Conservation (phyloP, 371 early-diverging fungal genomes). For the Mucor saturninus region DNA sequence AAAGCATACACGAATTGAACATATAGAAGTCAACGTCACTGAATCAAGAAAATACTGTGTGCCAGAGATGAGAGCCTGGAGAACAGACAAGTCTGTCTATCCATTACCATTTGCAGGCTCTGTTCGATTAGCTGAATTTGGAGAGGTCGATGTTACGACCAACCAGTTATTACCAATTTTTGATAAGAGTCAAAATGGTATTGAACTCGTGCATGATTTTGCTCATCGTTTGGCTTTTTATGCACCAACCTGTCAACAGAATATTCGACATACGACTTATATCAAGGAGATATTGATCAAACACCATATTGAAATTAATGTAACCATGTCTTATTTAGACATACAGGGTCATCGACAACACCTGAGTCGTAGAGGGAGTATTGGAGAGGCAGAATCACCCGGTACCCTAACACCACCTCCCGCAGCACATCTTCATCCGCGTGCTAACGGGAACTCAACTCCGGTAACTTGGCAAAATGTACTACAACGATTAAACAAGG, state of each 20-base stretch:
- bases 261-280: slow-evolving; percentile 42
- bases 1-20: slow-evolving; percentile 41
- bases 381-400: slow-evolving; percentile 8
- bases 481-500: slow-evolving; percentile 27
- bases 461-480: slow-evolving; percentile 26
- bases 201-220: slow-evolving; percentile 39
- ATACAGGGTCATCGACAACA: slow-evolving; percentile 24
- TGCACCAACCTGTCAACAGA: slow-evolving; percentile 45
- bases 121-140: slow-evolving; percentile 31
- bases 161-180: slow-evolving; percentile 32
- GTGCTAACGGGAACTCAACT: slow-evolving; percentile 5
- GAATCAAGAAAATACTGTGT: slow-evolving; percentile 39
- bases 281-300: slow-evolving; percentile 40
- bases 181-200: slow-evolving; percentile 28
- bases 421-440: slow-evolving; percentile 15
- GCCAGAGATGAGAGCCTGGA: slow-evolving; percentile 40
- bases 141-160: slow-evolving; percentile 24
- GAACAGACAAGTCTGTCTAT: slow-evolving; percentile 30
- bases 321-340: slow-evolving; percentile 39
- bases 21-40: slow-evolving; percentile 37
- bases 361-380: slow-evolving; percentile 6
- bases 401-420: slow-evolving; percentile 23
- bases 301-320: slow-evolving; percentile 36
- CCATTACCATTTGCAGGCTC: slow-evolving; percentile 37
- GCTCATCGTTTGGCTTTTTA: slow-evolving; percentile 45